Percentiles rank a stretch among this genome's conserved stretches.
Conservation (phyloP, 768 basidiomycete genomes). For the Rhodotorula diobovata region DNA sequence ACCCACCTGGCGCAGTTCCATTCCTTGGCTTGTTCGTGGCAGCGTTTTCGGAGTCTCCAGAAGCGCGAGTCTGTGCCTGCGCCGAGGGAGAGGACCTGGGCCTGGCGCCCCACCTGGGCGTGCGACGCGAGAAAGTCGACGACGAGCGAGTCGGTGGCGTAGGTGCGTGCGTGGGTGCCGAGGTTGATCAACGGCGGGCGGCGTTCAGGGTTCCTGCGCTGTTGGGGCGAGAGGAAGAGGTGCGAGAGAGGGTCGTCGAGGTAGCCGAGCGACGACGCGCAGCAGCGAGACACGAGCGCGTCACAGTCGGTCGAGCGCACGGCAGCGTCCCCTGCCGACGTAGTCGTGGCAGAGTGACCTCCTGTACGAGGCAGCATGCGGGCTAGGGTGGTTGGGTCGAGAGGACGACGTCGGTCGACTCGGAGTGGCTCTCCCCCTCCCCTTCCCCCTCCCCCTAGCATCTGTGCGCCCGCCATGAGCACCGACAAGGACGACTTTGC, state of each 20-base stretch:
- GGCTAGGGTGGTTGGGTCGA: background rate
- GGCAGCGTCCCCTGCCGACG: constrained; percentile 32
- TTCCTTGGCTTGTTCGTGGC: background rate
- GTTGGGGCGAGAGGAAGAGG: constrained; percentile 50
- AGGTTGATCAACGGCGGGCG: constrained; percentile 89
- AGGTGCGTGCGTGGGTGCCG: constrained; percentile 81
- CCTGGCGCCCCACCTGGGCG: constrained; percentile 58
- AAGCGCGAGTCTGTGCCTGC: constrained; percentile 94
- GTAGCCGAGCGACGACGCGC: constrained; percentile 55
- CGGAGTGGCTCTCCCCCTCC: background rate
- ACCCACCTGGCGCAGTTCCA: constrained; percentile 50
- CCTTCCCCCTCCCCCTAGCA: background rate
- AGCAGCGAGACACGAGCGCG: constrained; percentile 74
- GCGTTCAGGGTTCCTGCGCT: constrained; percentile 55
- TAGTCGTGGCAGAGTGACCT: too few relatives aligned
- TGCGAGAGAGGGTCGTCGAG: constrained; percentile 24
- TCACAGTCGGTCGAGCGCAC: constrained; percentile 72
- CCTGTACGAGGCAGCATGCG: background rate
- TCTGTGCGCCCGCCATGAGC: background rate
- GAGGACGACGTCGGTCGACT: background rate
- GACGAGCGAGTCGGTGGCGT: constrained; percentile 57
- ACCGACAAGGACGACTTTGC: constrained; percentile 18
- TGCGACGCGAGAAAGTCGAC: constrained; percentile 60
- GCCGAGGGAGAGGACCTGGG: constrained; percentile 87
- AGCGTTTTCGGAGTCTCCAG: constrained; percentile 66